phyloP scores from a whole-genome alignment of 768 basidiomycete species.

The Amanita inopinata region DNA sequence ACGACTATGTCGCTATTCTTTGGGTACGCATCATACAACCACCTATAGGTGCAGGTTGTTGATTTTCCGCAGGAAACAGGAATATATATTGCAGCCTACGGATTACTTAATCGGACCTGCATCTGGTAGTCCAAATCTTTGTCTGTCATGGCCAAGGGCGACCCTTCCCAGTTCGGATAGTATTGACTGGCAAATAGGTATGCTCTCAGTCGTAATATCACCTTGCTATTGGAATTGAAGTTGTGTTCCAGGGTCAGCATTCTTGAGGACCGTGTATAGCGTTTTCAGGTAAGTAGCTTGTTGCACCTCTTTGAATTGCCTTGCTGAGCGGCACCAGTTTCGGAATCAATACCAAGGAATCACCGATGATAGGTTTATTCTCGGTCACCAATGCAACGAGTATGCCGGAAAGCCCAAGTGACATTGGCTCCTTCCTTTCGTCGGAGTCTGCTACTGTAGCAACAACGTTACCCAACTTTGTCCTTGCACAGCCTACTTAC shows the following conservation, averaged over 20 bases:
- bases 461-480: slow-evolving; percentile 65
- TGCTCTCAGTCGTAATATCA: slow-evolving; percentile 4
- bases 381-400: slow-evolving; percentile 39
- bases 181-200: slow-evolving; percentile 78
- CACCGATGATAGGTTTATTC: slow-evolving; percentile 75
- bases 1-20: slow-evolving; percentile 57
- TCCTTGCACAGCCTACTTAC: slow-evolving; percentile 54
- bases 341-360: slow-evolving; percentile 64
- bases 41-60: not conserved
- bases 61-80: slow-evolving; percentile 12
- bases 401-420: slow-evolving; percentile 28
- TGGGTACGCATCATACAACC: slow-evolving; percentile 33
- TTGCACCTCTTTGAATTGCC: not conserved
- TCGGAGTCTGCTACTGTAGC: slow-evolving; percentile 52
- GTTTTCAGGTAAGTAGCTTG: slow-evolving; percentile 50
- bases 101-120: slow-evolving; percentile 73
- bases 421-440: slow-evolving; percentile 44
- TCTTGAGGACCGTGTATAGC: slow-evolving; percentile 69
- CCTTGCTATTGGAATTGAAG: not conserved
- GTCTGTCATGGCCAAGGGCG: slow-evolving; percentile 68
- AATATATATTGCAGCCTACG: slow-evolving; percentile 59
- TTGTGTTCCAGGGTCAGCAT: slow-evolving; percentile 40
- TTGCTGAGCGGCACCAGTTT: slow-evolving; percentile 34
- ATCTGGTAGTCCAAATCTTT: slow-evolving; percentile 51
- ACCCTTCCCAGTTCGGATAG: slow-evolving; percentile 59